Evolutionary conservation across 306 rosid genomes (phyloP).

Genomic region (Fragaria ananassa): DNA sequence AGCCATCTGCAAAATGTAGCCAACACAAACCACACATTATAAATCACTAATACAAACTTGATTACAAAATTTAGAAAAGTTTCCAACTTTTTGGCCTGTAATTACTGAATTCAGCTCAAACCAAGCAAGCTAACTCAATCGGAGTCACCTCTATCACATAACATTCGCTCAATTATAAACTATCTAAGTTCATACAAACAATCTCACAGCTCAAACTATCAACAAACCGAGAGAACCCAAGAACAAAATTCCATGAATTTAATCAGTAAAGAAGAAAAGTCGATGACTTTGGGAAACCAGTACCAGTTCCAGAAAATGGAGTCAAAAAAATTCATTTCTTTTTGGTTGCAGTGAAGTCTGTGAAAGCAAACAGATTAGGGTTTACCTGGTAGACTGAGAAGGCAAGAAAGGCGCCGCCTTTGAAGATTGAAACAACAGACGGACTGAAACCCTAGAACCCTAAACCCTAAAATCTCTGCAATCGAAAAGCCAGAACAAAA

Average conservation of each 20-base stretch:
- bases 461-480: not conserved
- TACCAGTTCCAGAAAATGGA: not conserved
- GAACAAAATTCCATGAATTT: not conserved
- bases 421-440: not conserved
- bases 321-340: not conserved
- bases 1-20: slow-evolving; percentile 47
- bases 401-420: not conserved
- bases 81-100: not conserved
- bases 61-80: not conserved
- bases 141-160: not conserved
- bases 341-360: too few species aligned
- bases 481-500: too few species aligned
- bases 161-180: not conserved
- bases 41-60: not conserved
- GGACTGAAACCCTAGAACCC: not conserved
- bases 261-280: not conserved
- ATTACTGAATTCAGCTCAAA: not conserved
- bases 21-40: not conserved
- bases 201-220: not conserved
- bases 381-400: too few species aligned
- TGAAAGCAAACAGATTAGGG: too few species aligned
- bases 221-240: too few species aligned
- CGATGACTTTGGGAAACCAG: not conserved
- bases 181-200: not conserved
- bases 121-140: not conserved